Conservation (phyloP, 2,329 filamentous ascomycete species). For the Dendrostoma leiphaemia region DNA sequence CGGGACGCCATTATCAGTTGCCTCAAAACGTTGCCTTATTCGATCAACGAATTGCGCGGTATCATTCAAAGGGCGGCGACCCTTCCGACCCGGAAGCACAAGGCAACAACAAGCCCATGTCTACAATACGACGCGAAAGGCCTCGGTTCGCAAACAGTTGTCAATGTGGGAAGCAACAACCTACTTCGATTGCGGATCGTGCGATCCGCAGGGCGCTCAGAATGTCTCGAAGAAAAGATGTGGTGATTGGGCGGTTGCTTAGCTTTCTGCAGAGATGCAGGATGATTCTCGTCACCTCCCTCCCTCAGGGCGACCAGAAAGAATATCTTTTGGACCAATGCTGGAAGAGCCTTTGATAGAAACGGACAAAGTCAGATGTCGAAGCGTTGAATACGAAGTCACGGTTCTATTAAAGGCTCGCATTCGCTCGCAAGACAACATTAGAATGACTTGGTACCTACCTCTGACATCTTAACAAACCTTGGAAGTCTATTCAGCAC, state of each 20-base stretch:
- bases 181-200: too few relatives aligned
- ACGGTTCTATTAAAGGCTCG: background rate
- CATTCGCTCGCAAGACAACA: accelerated
- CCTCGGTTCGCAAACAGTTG: background rate
- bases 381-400: background rate
- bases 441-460: too few relatives aligned
- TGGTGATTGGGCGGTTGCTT: background rate
- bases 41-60: background rate
- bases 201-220: background rate
- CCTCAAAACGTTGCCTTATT: background rate
- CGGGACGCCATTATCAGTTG: background rate
- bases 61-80: too few relatives aligned
- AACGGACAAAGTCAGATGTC: background rate
- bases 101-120: background rate
- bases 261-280: background rate
- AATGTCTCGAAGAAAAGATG: background rate
- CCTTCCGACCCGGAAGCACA: background rate
- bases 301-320: background rate
- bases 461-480: background rate
- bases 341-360: background rate
- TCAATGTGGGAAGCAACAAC: too few relatives aligned
- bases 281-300: background rate
- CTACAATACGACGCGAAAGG: background rate
- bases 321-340: background rate
- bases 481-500: too few relatives aligned